Percentiles rank a stretch among this genome's conserved stretches.
Evolutionary conservation across 2,329 filamentous ascomycete species (phyloP).

Genomic region (Penicillium sp.): DNA sequence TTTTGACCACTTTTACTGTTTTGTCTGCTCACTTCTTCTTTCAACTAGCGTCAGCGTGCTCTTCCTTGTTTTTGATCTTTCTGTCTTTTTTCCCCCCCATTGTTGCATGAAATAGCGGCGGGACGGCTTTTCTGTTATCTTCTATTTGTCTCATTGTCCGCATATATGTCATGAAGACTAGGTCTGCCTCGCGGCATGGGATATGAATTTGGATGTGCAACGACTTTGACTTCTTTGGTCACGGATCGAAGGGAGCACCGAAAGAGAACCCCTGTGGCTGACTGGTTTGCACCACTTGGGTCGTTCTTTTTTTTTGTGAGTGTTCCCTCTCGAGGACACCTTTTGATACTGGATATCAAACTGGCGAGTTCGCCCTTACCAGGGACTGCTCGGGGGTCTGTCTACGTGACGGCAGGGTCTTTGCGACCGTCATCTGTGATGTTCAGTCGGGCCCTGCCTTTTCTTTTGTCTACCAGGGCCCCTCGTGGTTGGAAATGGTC

Average conservation of each 20-base stretch:
- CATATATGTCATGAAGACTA: constrained; percentile 45
- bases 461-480: constrained; percentile 13
- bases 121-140: constrained; percentile 42
- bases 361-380: constrained; percentile 23
- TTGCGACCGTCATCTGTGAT: constrained; percentile 31
- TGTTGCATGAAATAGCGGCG: constrained; percentile 42
- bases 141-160: constrained; percentile 33
- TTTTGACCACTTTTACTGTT: constrained; percentile 28
- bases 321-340: constrained; percentile 28
- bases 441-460: constrained; percentile 18
- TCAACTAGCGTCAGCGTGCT: constrained; percentile 46
- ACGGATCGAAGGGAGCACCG: constrained; percentile 13
- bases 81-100: constrained; percentile 10
- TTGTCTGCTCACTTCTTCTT: constrained; percentile 34
- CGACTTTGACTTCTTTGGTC: constrained; percentile 27
- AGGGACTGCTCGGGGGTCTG: constrained; percentile 13
- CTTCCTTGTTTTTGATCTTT: constrained; percentile 19
- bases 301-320: constrained; percentile 11
- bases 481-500: constrained; percentile 7
- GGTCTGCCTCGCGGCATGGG: constrained; percentile 46
- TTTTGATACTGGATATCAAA: constrained; percentile 37
- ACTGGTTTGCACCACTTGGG: constrained; percentile 12
- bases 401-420: constrained; percentile 18
- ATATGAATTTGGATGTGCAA: constrained; percentile 40
- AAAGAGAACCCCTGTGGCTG: constrained; percentile 7